Percentiles rank a stretch among this genome's conserved stretches.
These are phyloP conservation scores for Annulohypoxylon moriforme DNA, from an alignment of 495 filamentous ascomycete genomes.

Conservation along the genomic window DNA sequence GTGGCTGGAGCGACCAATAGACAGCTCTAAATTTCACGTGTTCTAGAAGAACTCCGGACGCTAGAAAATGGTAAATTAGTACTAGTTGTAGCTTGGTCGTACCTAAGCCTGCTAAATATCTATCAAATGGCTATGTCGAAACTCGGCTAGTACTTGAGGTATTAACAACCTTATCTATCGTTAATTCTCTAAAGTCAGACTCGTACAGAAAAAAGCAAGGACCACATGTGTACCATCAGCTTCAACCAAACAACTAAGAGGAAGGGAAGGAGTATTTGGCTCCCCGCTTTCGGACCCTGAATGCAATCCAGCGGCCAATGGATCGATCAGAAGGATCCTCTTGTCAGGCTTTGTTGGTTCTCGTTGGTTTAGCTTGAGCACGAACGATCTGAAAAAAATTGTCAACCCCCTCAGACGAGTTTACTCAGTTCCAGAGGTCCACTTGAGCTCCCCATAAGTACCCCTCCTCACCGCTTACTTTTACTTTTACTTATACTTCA, in stretches of 20 bases:
- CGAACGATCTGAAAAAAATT: conserved; percentile 39
- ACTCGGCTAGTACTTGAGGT: conserved; percentile 2
- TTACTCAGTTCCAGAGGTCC: conserved; percentile 18
- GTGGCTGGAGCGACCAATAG: conserved; percentile 11
- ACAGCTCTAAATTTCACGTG: conserved; percentile 20
- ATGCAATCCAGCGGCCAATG: conserved; percentile 7
- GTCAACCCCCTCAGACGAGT: conserved; percentile 44
- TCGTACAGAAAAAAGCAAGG: conserved; percentile 3
- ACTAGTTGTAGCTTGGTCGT: conserved; percentile 1
- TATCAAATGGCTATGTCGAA: neutral
- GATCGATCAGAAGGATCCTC: neutral
- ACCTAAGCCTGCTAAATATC: neutral
- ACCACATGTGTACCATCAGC: neutral
- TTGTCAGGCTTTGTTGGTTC: conserved; percentile 4
- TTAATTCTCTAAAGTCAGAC: neutral
- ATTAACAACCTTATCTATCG: conserved; percentile 14
- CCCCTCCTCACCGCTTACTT: conserved; percentile 43
- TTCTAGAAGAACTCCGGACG: conserved; percentile 23
- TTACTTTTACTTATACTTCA: conserved; percentile 25
- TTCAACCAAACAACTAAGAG: neutral
- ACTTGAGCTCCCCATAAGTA: conserved; percentile 40
- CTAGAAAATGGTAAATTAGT: neutral
- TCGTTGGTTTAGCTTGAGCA: conserved; percentile 41
- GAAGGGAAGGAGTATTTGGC: conserved; percentile 20
- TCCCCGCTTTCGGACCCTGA: conserved; percentile 51